Conservation (phyloP, 163 green algal species). For the Coccomyxa subellipsoidea region DNA sequence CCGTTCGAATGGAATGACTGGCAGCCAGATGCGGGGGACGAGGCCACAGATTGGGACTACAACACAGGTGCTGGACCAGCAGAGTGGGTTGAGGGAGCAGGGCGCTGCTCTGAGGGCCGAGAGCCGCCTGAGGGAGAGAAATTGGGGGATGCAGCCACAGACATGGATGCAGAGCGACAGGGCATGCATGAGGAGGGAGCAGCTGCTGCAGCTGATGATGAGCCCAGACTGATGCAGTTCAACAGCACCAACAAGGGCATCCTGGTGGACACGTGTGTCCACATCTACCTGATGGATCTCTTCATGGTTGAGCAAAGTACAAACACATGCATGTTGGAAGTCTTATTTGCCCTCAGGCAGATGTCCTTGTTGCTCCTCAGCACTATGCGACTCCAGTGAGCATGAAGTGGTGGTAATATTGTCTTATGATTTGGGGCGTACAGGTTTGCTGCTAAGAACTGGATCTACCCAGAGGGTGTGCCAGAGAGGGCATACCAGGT, state of each 20-base stretch:
- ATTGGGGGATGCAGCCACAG: not conserved
- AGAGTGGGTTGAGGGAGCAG: not conserved
- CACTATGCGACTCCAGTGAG: too few relatives aligned
- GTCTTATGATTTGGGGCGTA: too few relatives aligned
- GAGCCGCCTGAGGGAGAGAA: not conserved
- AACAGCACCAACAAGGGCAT: constrained; percentile 40
- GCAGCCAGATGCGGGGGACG: not conserved
- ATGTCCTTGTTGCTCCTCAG: too few relatives aligned
- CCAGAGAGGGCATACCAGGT: constrained; percentile 70
- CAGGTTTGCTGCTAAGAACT: constrained; percentile 46
- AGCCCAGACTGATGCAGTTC: constrained; percentile 18
- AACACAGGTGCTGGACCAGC: not conserved
- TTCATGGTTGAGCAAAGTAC: too few relatives aligned
- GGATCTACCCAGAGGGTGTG: constrained; percentile 67
- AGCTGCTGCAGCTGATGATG: not conserved
- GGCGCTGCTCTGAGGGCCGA: not conserved
- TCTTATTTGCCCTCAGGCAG: too few relatives aligned
- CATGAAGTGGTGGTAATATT: too few relatives aligned
- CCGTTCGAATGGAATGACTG: not conserved
- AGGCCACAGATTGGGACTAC: not conserved
- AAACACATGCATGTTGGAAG: too few relatives aligned
- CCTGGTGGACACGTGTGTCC: constrained; percentile 34
- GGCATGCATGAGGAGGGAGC: not conserved
- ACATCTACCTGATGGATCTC: too few relatives aligned
- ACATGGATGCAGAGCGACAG: not conserved